Evolutionary conservation across 2,329 filamentous ascomycete genomes (phyloP).

Genomic region (Scleromitrula shiraiana): DNA sequence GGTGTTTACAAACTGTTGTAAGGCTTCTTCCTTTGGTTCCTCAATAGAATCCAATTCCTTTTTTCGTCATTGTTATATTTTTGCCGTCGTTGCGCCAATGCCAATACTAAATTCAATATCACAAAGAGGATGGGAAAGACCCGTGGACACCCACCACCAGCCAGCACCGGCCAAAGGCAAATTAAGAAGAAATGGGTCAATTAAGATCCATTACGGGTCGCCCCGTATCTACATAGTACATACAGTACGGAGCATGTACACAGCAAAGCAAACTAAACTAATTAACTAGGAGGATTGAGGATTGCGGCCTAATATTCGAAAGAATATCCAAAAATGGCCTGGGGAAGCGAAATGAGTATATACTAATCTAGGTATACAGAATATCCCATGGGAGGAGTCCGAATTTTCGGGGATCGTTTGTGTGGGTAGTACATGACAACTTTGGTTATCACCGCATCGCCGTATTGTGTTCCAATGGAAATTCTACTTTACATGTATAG

Average conservation of each 20-base stretch:
- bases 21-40: conserved; percentile 5
- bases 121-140: neutral
- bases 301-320: neutral
- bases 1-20: too few relatives aligned
- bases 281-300: neutral
- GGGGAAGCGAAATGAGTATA: neutral
- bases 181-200: neutral
- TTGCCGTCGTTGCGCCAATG: neutral
- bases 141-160: too few relatives aligned
- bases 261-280: neutral
- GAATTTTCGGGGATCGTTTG: too few relatives aligned
- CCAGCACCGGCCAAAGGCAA: too few relatives aligned
- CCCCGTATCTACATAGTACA: neutral
- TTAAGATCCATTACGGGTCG: conserved; percentile 2
- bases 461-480: conserved; percentile 6
- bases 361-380: neutral
- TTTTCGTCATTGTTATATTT: neutral
- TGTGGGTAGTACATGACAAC: too few relatives aligned
- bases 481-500: too few relatives aligned
- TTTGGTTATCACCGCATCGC: neutral
- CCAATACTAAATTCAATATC: neutral
- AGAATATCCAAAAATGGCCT: neutral
- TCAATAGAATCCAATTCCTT: neutral
- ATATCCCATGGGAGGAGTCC: neutral
- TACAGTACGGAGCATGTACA: neutral